Evolutionary conservation across 1,284 basidiomycete genomes (phyloP), one percentile per base, ranked within the genome.

Genomic region (Microbotryum saponariae): DNA sequence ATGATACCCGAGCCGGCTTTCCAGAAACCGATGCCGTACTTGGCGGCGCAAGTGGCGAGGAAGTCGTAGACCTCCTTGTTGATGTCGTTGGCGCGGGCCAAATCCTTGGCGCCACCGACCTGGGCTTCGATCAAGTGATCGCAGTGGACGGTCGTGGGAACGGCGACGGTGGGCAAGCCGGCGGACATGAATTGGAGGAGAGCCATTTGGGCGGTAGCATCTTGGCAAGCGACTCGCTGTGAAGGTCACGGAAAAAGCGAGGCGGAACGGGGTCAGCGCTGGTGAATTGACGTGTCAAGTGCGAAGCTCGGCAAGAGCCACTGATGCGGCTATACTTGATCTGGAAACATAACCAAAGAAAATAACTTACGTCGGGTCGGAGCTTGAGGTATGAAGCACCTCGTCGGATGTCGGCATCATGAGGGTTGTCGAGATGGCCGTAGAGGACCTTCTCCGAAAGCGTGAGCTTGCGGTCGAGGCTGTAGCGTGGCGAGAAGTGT

Each of bases 11-110:
- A 96, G 73, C 96, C 94, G 58, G 94, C 92, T 81, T 88, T 91
- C 96, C 94, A 99, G 84, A 99, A 99, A 70, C 93, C 94, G 71
- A 97, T 90, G 75, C 92, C 92, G 78, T 97, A 97, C 88, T 97
- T 97, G 69, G 93, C 92, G 58, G 91, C 93, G 63, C 89, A 91
- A 45, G 94, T 97, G 55, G 92, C 93, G 77, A 99, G 84, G 82
- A 99, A 99, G 80, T 98, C 93, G 78, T 97, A 98, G 61, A 99
- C 96, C 79, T 99, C 96, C 83, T 87, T 92, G 87, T 99, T 98
- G 76, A 91, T 89, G 71, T 89, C 81, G 74, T 90, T 86, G 61
- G 94, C 93, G 61, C 94, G 88, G 55, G 83, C 88, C 74, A 99
- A 82, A 82, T 98, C 96, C 81, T 90, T 88, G 52, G 82, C 85